These are phyloP conservation scores for Coemansia sp. DNA, from an alignment of 192 early-diverging fungal species.

Conservation along the genomic window DNA sequence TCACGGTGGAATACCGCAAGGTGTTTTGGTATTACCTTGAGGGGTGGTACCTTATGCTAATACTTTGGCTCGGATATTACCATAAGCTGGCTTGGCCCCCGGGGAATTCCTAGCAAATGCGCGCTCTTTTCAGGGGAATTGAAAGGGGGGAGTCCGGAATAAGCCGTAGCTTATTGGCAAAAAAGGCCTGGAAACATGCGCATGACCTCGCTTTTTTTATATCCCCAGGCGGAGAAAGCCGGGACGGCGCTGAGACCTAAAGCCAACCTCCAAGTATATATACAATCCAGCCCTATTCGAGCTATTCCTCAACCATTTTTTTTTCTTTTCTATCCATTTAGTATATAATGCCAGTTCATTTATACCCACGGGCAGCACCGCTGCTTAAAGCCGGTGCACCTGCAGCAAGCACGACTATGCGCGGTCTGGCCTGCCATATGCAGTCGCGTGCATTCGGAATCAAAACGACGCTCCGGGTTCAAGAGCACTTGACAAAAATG, in stretches of 20 bases:
- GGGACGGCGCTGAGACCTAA: not conserved
- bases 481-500: conserved; percentile 39
- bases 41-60: not conserved
- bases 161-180: conserved; percentile 2
- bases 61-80: not conserved
- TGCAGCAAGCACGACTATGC: not conserved
- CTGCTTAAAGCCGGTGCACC: conserved; percentile 8
- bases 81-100: not conserved
- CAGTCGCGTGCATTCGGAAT: conserved; percentile 43
- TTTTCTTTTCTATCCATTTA: not conserved
- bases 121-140: conserved; percentile 2
- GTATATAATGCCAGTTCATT: not conserved
- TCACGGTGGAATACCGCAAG: too few relatives aligned
- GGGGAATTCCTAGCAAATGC: conserved; percentile 1
- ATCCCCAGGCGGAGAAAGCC: not conserved
- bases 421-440: conserved; percentile 2
- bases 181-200: not conserved
- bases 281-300: too few relatives aligned
- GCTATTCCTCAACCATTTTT: not conserved
- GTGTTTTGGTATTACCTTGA: too few relatives aligned
- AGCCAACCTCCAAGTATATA: too few relatives aligned
- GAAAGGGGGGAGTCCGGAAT: not conserved
- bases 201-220: too few relatives aligned
- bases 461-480: conserved; percentile 46
- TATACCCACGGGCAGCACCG: not conserved